phyloP scores from a whole-genome alignment of 2,329 filamentous ascomycete genomes.

The Trichophyton benhamiae region DNA sequence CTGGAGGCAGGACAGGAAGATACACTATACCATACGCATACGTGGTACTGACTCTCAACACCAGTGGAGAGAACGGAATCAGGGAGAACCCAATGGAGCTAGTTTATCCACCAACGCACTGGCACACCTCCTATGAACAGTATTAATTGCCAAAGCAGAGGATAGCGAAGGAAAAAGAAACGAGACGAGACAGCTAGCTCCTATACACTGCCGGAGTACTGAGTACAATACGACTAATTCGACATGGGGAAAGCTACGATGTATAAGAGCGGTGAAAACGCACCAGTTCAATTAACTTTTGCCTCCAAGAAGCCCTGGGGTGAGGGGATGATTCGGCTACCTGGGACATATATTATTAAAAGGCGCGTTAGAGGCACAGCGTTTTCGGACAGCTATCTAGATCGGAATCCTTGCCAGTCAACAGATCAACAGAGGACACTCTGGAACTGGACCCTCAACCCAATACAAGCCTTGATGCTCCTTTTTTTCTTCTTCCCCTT shows the following conservation, averaged over 20 bases:
- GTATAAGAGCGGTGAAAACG: conserved; percentile 1
- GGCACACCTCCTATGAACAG: neutral
- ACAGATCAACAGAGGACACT: neutral
- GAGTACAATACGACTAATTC: neutral
- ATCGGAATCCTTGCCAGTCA: neutral
- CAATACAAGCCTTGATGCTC: neutral
- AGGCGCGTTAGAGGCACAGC: neutral
- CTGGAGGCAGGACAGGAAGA: neutral
- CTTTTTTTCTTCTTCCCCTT: neutral
- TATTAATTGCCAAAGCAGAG: neutral
- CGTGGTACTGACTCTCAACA: neutral
- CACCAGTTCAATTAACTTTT: neutral
- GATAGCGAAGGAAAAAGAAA: neutral
- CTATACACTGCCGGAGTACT: neutral
- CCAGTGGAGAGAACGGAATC: neutral
- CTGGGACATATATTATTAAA: neutral
- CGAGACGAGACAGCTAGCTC: neutral
- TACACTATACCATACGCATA: neutral
- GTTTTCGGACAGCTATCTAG: neutral
- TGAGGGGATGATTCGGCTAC: neutral
- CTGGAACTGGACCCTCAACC: neutral
- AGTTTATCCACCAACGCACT: neutral
- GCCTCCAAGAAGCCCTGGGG: neutral
- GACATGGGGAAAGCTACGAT: neutral
- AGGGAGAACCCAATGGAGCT: neutral